Percentiles rank a stretch among this genome's conserved stretches.
These are phyloP conservation scores for Geranomyces variabilis DNA, from an alignment of 192 early-diverging fungal genomes.

Conservation along the genomic window DNA sequence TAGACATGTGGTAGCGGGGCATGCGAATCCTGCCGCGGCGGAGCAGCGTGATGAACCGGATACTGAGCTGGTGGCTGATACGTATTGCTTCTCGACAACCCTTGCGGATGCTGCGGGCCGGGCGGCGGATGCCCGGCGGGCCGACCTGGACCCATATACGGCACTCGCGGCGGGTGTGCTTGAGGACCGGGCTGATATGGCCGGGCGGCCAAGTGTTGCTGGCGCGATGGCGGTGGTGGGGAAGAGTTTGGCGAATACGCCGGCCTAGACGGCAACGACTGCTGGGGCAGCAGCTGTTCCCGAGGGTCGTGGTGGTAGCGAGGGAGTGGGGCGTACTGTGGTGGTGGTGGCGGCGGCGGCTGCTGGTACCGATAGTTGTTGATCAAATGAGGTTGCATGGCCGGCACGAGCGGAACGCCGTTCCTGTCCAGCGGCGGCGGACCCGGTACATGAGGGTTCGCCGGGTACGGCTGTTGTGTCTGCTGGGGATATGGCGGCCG, in stretches of 20 bases:
- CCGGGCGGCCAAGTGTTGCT: background rate
- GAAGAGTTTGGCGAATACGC: background rate
- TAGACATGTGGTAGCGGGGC: background rate
- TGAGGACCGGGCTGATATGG: background rate
- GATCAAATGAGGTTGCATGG: background rate
- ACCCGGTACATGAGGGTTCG: too few species aligned
- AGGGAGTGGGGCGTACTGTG: background rate
- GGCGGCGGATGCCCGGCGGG: background rate
- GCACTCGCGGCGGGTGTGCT: background rate
- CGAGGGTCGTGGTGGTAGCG: conserved; percentile 5
- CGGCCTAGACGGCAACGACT: background rate
- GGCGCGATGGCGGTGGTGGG: background rate
- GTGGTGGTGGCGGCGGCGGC: background rate
- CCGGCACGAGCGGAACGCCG: background rate
- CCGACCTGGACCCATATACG: background rate
- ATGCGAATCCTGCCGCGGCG: background rate
- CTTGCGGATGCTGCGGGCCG: background rate
- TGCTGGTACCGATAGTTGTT: conserved; percentile 6
- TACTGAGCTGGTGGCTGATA: background rate
- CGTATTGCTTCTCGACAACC: conserved; percentile 1
- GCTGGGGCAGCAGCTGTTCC: background rate
- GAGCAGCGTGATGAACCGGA: background rate
- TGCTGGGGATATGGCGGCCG: too few species aligned
- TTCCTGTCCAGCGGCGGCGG: too few species aligned
- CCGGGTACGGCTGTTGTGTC: too few species aligned